Base-by-base conservation (phyloP, 495 filamentous ascomycete species). In the Podospora australis region DNA sequence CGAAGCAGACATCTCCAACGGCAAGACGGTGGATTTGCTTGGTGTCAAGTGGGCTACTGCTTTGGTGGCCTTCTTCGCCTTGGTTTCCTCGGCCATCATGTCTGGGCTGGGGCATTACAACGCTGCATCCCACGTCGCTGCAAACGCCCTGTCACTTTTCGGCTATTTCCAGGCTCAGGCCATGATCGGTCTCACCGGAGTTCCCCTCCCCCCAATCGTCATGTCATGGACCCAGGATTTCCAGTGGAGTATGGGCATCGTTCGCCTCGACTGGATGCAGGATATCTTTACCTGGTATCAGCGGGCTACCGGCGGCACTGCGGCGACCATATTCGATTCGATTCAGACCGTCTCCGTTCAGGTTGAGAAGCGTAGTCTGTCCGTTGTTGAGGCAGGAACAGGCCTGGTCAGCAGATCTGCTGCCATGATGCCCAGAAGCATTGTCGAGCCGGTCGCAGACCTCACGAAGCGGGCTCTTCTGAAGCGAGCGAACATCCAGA, bases 171-270 rank as follows among this genome's bases (percentile, higher is more conserved):
- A 98, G 62, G 81, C 87, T n/a, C 92, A 96, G 66, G 90, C 92
- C 8, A 90, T 98, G 66, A 73, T 96, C 55, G 92, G 90, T 29
- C 85, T 96, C 74, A 84, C 79, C 20, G 77, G 84, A 7, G 82
- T 96, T 21, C 74, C 74, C 22, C 78, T 96, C 49, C 92, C 92
- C 3, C 92, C 92, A 0, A 84, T 96, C 48, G 92, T 95, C 38
- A 79, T 85, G 64, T 77, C 90, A 0, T 98, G 92, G 92, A 96
- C 92, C 4, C 91, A 97, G 72, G 94, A 97, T 65, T 97, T 97
- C 75, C 86, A 95, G 67, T 98, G 92, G 92, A 91, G 83, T 64
- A 94, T 98, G 89, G 92, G 92, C 60, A 91, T 98, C 59, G 94
- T 98, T 57, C 78, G 77, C 48, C 73, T 98, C 46, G 74, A 75